phyloP scores from a whole-genome alignment of 495 filamentous ascomycete genomes.

The Hypomontagnella submonticulosa region DNA sequence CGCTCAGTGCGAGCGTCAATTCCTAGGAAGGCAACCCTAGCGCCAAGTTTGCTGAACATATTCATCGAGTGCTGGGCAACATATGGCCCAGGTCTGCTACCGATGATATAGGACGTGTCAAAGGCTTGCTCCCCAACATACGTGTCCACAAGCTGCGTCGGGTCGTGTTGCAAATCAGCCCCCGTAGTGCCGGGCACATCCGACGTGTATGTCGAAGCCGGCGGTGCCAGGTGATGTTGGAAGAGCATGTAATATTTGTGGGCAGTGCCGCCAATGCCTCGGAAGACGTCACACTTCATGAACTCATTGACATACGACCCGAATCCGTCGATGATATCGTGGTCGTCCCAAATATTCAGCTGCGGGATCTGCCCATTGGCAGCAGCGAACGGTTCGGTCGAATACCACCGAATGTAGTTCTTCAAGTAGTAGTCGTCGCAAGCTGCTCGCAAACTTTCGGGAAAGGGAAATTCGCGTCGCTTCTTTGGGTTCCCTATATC shows the following conservation, averaged over 20 bases:
- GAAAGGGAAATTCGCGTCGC: slow-evolving; percentile 78
- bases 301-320: slow-evolving; percentile 93
- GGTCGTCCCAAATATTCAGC: slow-evolving; percentile 95
- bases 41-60: slow-evolving; percentile 86
- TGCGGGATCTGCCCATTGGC: slow-evolving; percentile 91
- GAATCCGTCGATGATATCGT: slow-evolving; percentile 92
- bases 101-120: slow-evolving; percentile 84
- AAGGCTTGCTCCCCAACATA: slow-evolving; percentile 69
- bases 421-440: slow-evolving; percentile 91
- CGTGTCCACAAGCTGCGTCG: slow-evolving; percentile 72
- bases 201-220: slow-evolving; percentile 83
- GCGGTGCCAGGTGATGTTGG: slow-evolving; percentile 89
- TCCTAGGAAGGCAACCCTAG: slow-evolving; percentile 83
- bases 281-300: slow-evolving; percentile 92
- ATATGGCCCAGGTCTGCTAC: slow-evolving; percentile 78
- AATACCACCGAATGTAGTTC: slow-evolving; percentile 91
- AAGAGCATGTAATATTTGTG: slow-evolving; percentile 95
- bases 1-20: slow-evolving; percentile 93
- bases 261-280: slow-evolving; percentile 86
- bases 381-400: slow-evolving; percentile 80
- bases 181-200: slow-evolving; percentile 46
- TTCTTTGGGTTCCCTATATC: slow-evolving; percentile 84
- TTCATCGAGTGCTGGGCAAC: slow-evolving; percentile 82
- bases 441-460: slow-evolving; percentile 74
- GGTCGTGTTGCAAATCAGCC: slow-evolving; percentile 65